Evolutionary conservation across 257 asterid genomes (phyloP), one percentile per base, ranked within the genome.

Genomic region (Gentiana straminea): DNA sequence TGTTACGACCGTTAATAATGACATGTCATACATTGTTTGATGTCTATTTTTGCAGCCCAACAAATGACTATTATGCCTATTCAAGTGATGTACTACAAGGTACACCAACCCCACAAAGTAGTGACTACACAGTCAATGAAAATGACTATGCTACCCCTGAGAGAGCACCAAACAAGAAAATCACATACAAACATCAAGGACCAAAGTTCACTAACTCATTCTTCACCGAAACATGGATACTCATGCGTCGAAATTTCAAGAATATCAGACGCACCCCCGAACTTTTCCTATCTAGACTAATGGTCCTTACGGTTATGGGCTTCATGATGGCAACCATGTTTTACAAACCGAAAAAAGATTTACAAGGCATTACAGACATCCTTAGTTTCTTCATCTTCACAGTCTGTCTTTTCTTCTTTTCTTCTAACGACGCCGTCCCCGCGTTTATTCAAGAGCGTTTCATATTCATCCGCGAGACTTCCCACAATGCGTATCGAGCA

Each of bases 401-500:
- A n/a, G n/a, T n/a, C n/a, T n/a, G n/a, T n/a, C n/a, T n/a, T n/a
- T n/a, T n/a, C n/a, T n/a, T n/a, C n/a, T n/a, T n/a, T n/a, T n/a
- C n/a, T n/a, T n/a, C n/a, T n/a, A n/a, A n/a, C n/a, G n/a, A n/a
- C 50, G 96, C 94, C 4, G 96, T 88, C 52, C 96, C 96, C 0
- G 96, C 94, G 36, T 88, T 88, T 73, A 88, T 88, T 60, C 94
- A 88, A 49, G 96, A 88, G 57, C 89, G 94, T 45, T 81, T 78
- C 81, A 75, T 88, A 43, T 84, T 82, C 69, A 69, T 88, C 12
- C 89, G 88, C 1, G 94, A 88, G 57, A 84, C 90, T 32, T 84
- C 94, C 0, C 96, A 88, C 73, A 84, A 84, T 35, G 87, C 94
- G 4, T 88, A 88, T 45, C 67, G 96, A 34, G 96, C 96, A 57